Conservation (phyloP, 1,139 yeast species). For the Taphrina confusa region DNA sequence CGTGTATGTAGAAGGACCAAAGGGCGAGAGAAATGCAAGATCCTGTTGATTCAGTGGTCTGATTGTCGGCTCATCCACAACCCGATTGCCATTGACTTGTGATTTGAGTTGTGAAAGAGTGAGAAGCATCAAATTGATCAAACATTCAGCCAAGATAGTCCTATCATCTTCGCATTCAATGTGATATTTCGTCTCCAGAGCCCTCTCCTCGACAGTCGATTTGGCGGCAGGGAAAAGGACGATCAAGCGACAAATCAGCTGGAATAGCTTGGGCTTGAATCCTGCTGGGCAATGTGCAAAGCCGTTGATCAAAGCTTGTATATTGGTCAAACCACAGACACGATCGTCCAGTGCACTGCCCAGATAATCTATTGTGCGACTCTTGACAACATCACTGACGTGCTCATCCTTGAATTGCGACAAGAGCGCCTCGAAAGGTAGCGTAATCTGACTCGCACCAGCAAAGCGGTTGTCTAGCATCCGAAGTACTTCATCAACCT, state of each 20-base stretch:
- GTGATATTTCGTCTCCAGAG: neutral
- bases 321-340: neutral
- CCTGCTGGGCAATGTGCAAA: neutral
- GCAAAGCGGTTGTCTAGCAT: conserved; percentile 55
- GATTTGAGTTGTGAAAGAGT: neutral
- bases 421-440: conserved; percentile 66
- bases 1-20: conserved; percentile 64
- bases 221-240: neutral
- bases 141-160: neutral
- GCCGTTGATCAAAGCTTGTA: neutral
- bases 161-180: neutral
- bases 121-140: conserved; percentile 4
- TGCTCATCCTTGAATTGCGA: conserved; percentile 63
- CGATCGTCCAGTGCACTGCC: conserved; percentile 34
- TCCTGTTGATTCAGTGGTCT: conserved; percentile 46
- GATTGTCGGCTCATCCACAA: neutral
- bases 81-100: neutral
- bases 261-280: neutral
- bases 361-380: conserved; percentile 38
- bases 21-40: conserved; percentile 61
- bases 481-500: conserved; percentile 54
- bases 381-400: conserved; percentile 41
- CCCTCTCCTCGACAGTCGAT: neutral
- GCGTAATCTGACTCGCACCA: conserved; percentile 51
- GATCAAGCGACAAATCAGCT: neutral